A percentile compares a stretch with the other conserved stretches of the same genome.
These are phyloP conservation scores for Leccinum disarticulatum DNA, from an alignment of 768 basidiomycete species.

Conservation along the genomic window DNA sequence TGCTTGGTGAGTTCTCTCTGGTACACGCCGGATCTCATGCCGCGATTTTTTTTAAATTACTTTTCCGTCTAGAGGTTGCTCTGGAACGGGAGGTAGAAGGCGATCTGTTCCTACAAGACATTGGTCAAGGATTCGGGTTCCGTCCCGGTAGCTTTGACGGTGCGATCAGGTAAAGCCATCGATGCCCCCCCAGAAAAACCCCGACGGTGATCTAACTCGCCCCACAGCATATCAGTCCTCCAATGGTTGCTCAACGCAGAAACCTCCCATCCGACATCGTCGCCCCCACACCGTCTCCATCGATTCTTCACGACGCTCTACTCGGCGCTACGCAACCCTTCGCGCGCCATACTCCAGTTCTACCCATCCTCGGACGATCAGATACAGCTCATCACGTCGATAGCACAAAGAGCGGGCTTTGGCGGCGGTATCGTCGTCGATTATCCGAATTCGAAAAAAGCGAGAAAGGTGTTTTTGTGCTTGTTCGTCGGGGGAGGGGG, in stretches of 20 bases:
- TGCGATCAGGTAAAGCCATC: constrained; percentile 73
- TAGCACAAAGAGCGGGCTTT: constrained; percentile 93
- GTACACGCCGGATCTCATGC: not conserved
- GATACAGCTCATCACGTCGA: constrained; percentile 89
- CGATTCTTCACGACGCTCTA: constrained; percentile 94
- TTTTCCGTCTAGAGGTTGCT: constrained; percentile 65
- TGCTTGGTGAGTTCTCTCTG: constrained; percentile 70
- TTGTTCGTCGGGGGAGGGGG: constrained; percentile 85
- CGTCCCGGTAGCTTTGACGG: constrained; percentile 97
- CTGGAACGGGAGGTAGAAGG: constrained; percentile 94
- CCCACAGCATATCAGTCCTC: constrained; percentile 89
- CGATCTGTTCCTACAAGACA: constrained; percentile 95
- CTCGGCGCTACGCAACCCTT: constrained; percentile 80
- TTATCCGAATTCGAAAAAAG: constrained; percentile 96
- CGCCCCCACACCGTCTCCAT: constrained; percentile 79
- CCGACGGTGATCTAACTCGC: not conserved
- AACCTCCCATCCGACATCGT: constrained; percentile 84
- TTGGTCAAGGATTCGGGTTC: constrained; percentile 97
- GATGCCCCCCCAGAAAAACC: not conserved
- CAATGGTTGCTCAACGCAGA: constrained; percentile 99
- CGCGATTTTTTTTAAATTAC: not conserved
- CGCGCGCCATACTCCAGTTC: constrained; percentile 88
- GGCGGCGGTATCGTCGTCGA: constrained; percentile 96
- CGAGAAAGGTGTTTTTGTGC: constrained; percentile 91
- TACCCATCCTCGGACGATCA: constrained; percentile 98